Conservation (phyloP, 805 yeast genomes). For the Saccharomycopsis selenospora region DNA sequence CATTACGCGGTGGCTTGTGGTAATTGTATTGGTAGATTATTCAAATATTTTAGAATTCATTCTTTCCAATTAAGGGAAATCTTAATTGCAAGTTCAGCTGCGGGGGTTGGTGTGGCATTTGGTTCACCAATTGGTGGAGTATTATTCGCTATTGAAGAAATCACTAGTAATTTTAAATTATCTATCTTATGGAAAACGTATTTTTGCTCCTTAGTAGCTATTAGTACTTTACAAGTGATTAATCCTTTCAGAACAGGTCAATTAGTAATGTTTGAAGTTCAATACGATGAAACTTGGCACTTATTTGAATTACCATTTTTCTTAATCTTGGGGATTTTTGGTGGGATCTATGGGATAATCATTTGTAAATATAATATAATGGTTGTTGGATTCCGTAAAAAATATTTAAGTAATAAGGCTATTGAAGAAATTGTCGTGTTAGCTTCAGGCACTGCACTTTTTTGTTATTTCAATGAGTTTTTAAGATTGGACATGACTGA, state of each 20-base stretch:
- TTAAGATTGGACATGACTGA: conserved; percentile 89
- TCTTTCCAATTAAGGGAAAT: conserved; percentile 40
- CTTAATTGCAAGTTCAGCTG: conserved; percentile 87
- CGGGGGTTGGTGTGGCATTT: conserved; percentile 98
- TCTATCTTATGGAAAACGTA: conserved; percentile 86
- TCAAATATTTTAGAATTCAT: conserved; percentile 1
- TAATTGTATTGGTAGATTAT: conserved; percentile 42
- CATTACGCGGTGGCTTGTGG: conserved; percentile 99
- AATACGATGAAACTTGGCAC: conserved; percentile 81
- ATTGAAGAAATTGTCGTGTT: conserved; percentile 65
- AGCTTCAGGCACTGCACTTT: conserved; percentile 60
- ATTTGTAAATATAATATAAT: conserved; percentile 69
- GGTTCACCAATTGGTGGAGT: conserved; percentile 98
- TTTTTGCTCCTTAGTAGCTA: conserved; percentile 85
- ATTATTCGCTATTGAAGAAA: conserved; percentile 85
- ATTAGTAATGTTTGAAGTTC: conserved; percentile 86
- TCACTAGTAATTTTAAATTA: conserved; percentile 59
- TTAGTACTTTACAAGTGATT: conserved; percentile 66
- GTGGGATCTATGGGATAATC: conserved; percentile 82
- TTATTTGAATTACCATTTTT: conserved; percentile 77
- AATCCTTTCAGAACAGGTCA: conserved; percentile 95
- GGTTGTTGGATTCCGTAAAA: conserved; percentile 71
- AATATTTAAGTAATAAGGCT: conserved; percentile 49
- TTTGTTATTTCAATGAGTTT: conserved; percentile 80
- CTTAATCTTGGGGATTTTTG: conserved; percentile 75